phyloP scores from a whole-genome alignment of 2,329 filamentous ascomycete genomes.

The Pseudogymnoascus sp. region DNA sequence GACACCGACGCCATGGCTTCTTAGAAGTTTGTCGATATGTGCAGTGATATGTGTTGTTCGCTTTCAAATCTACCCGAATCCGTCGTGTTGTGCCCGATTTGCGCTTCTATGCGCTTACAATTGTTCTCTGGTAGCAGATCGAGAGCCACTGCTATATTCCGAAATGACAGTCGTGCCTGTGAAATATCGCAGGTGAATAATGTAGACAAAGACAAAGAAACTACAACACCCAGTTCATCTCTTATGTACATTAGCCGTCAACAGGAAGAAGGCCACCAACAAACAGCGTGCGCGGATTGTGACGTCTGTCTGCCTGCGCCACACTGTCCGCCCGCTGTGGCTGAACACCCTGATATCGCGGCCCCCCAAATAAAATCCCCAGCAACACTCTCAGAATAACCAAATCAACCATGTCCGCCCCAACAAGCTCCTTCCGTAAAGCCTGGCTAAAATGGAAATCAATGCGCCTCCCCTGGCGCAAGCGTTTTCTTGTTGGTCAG shows the following conservation, averaged over 20 bases:
- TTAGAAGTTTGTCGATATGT: background rate
- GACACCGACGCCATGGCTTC: constrained; percentile 77
- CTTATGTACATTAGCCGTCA: constrained; percentile 6
- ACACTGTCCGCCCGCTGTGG: background rate
- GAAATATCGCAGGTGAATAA: background rate
- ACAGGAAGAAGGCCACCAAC: background rate
- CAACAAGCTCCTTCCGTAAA: constrained; percentile 13
- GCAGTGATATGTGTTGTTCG: background rate
- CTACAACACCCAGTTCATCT: background rate
- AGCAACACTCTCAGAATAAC: background rate
- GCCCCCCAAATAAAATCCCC: background rate
- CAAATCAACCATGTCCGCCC: constrained; percentile 8
- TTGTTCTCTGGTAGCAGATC: background rate
- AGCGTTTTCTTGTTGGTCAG: constrained; percentile 52
- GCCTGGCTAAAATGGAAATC: constrained; percentile 55
- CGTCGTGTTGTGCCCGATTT: background rate
- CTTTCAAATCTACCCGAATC: background rate
- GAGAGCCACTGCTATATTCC: background rate
- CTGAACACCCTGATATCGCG: constrained; percentile 1
- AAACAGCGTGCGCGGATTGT: constrained; percentile 8
- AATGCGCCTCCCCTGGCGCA: constrained; percentile 55
- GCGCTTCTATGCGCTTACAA: background rate
- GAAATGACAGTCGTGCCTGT: constrained; percentile 2
- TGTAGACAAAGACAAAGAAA: background rate
- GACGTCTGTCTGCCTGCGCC: constrained; percentile 6